Evolutionary conservation across 768 basidiomycete species (phyloP).

Genomic region (Asterophora parasitica): DNA sequence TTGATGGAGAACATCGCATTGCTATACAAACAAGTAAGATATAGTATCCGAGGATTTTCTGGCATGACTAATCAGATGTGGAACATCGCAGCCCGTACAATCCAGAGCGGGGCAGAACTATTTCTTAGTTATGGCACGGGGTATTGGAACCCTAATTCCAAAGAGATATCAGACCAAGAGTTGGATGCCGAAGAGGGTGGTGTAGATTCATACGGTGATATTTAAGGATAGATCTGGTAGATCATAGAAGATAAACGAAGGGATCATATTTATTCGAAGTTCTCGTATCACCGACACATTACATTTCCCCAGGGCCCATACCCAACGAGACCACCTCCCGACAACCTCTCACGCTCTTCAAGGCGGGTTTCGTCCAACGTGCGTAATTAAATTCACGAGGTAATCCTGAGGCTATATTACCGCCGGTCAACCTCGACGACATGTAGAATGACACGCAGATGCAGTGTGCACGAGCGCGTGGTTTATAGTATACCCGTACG

Average conservation of each 20-base stretch:
- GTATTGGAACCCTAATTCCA: constrained; percentile 12
- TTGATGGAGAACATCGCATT: constrained; percentile 22
- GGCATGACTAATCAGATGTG: background rate
- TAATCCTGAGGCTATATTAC: background rate
- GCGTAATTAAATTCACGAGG: constrained; percentile 11
- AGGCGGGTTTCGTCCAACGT: too few relatives aligned
- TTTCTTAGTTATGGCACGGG: constrained; percentile 19
- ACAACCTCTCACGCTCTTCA: too few relatives aligned
- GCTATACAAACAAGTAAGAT: constrained; percentile 16
- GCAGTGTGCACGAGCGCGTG: constrained; percentile 8
- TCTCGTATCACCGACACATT: too few relatives aligned
- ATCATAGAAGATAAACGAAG: too few relatives aligned
- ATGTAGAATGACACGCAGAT: constrained; percentile 11
- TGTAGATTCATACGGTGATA: background rate
- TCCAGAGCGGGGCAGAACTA: constrained; percentile 15
- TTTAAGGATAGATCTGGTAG: too few relatives aligned
- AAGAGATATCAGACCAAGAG: too few relatives aligned
- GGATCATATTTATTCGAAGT: too few relatives aligned
- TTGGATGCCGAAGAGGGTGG: too few relatives aligned
- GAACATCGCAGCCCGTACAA: constrained; percentile 9
- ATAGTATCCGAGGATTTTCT: background rate
- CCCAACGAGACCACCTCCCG: too few relatives aligned
- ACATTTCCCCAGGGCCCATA: too few relatives aligned
- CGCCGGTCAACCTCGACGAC: background rate
- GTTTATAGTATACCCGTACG: background rate